Evolutionary conservation across 1,139 yeast species (phyloP).

Genomic region (Hansenula lynferdii): DNA sequence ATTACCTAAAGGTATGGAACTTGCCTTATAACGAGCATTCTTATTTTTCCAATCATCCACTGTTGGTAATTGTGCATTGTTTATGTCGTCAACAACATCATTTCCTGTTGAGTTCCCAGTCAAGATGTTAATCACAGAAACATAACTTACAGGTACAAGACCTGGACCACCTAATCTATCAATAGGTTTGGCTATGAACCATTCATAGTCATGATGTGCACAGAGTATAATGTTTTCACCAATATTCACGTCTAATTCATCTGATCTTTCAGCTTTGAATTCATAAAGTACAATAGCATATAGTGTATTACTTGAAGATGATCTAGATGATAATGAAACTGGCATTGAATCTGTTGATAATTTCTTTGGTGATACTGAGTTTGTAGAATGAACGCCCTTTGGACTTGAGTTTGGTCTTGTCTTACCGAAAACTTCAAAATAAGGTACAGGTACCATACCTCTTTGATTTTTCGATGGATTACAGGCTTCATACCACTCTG

Average conservation of each 20-base stretch:
- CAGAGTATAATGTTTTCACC: constrained; percentile 91
- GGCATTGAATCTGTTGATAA: constrained; percentile 16
- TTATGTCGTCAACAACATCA: constrained; percentile 50
- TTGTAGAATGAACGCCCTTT: constrained; percentile 4
- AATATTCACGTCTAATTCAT: constrained; percentile 76
- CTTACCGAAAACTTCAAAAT: constrained; percentile 77
- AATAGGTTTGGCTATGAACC: constrained; percentile 97
- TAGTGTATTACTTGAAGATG: constrained; percentile 30
- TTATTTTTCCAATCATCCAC: constrained; percentile 94
- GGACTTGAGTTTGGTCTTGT: constrained; percentile 22
- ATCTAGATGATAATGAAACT: constrained; percentile 6
- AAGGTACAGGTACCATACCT: constrained; percentile 85
- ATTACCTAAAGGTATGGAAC: constrained; percentile 65
- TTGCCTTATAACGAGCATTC: constrained; percentile 91
- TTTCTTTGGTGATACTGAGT: constrained; percentile 13
- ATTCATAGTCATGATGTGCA: constrained; percentile 93
- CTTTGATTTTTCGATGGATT: constrained; percentile 74
- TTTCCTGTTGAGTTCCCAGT: constrained; percentile 47
- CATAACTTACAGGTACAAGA: constrained; percentile 86
- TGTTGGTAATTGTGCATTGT: constrained; percentile 70
- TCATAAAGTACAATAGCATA: constrained; percentile 74
- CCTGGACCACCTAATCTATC: constrained; percentile 97
- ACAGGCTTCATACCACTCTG: constrained; percentile 84
- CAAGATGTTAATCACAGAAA: constrained; percentile 75
- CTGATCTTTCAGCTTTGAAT: constrained; percentile 83